Percentiles rank a stretch among this genome's conserved stretches.
Evolutionary conservation across 2,329 filamentous ascomycete genomes (phyloP).

Genomic region (Penicillium crustosum): DNA sequence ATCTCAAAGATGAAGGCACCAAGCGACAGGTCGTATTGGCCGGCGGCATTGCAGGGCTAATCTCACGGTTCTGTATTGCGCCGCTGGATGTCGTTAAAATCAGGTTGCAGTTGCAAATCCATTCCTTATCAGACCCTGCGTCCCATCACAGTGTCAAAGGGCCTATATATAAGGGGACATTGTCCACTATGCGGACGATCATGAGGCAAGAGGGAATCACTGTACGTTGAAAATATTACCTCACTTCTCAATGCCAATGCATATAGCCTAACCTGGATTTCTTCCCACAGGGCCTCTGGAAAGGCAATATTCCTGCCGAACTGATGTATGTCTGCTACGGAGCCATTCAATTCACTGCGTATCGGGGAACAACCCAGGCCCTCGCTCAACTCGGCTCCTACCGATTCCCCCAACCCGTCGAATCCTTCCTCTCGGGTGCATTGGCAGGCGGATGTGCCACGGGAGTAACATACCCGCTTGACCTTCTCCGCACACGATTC

Average conservation of each 20-base stretch:
- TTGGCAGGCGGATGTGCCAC: slow-evolving; percentile 80
- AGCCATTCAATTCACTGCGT: slow-evolving; percentile 84
- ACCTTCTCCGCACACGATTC: slow-evolving; percentile 89
- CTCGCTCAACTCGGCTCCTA: slow-evolving; percentile 57
- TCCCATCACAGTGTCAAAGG: slow-evolving; percentile 52
- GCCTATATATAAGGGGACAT: slow-evolving; percentile 67
- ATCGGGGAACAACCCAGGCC: slow-evolving; percentile 70
- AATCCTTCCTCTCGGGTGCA: slow-evolving; percentile 82
- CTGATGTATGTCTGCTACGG: slow-evolving; percentile 90
- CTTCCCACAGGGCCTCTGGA: slow-evolving; percentile 71
- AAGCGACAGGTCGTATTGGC: slow-evolving; percentile 65
- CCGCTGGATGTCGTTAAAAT: slow-evolving; percentile 98
- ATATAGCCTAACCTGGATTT: not conserved
- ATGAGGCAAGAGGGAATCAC: slow-evolving; percentile 77
- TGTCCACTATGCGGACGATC: slow-evolving; percentile 75
- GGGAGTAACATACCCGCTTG: slow-evolving; percentile 82
- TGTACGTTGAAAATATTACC: slow-evolving; percentile 34
- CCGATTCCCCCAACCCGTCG: slow-evolving; percentile 63
- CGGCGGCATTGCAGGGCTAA: slow-evolving; percentile 73
- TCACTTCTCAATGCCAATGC: not conserved
- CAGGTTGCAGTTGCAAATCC: slow-evolving; percentile 87
- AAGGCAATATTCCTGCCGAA: slow-evolving; percentile 95
- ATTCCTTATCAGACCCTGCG: slow-evolving; percentile 74
- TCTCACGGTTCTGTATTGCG: slow-evolving; percentile 92
- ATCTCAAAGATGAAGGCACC: slow-evolving; percentile 72